These are phyloP conservation scores for Microdochium nivale DNA, from an alignment of 2,329 filamentous ascomycete genomes.

Conservation along the genomic window DNA sequence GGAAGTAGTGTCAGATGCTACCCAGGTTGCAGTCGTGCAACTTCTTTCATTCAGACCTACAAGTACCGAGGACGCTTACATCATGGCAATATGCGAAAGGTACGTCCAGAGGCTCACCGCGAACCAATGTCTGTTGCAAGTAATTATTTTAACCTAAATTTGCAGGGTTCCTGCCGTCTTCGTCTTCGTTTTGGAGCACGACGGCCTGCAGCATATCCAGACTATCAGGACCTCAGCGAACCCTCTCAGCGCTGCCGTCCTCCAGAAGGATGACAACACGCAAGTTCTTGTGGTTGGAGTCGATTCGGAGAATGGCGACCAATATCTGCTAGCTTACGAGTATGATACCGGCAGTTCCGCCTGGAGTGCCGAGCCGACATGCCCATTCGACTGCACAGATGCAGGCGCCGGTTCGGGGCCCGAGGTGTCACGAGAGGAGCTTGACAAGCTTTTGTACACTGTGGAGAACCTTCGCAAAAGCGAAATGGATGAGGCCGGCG, in stretches of 20 bases:
- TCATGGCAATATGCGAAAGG: constrained; percentile 35
- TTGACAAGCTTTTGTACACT: constrained; percentile 18
- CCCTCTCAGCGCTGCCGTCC: constrained; percentile 44
- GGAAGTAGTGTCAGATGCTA: constrained; percentile 22
- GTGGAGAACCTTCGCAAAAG: constrained; percentile 22
- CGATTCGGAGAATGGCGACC: background rate
- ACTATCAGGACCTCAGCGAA: constrained; percentile 55
- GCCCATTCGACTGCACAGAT: constrained; percentile 2
- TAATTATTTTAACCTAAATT: background rate
- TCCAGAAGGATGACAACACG: constrained; percentile 9
- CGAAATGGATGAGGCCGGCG: constrained; percentile 12
- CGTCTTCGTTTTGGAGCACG: constrained; percentile 43
- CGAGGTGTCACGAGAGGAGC: constrained; percentile 13
- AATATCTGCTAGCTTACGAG: background rate
- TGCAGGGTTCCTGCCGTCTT: constrained; percentile 54
- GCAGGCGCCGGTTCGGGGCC: constrained; percentile 7
- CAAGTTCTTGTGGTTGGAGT: constrained; percentile 2
- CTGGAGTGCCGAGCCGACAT: background rate
- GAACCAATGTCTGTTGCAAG: background rate
- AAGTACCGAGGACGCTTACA: constrained; percentile 14
- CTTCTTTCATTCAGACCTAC: constrained; percentile 23
- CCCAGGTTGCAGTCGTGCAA: constrained; percentile 38
- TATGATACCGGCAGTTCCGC: background rate
- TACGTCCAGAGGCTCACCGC: constrained; percentile 21
- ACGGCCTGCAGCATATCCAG: constrained; percentile 40